Percentiles rank a stretch among this genome's conserved stretches.
These are phyloP conservation scores for Ailanthus altissimus DNA, from an alignment of 345 rosid species.

Conservation along the genomic window DNA sequence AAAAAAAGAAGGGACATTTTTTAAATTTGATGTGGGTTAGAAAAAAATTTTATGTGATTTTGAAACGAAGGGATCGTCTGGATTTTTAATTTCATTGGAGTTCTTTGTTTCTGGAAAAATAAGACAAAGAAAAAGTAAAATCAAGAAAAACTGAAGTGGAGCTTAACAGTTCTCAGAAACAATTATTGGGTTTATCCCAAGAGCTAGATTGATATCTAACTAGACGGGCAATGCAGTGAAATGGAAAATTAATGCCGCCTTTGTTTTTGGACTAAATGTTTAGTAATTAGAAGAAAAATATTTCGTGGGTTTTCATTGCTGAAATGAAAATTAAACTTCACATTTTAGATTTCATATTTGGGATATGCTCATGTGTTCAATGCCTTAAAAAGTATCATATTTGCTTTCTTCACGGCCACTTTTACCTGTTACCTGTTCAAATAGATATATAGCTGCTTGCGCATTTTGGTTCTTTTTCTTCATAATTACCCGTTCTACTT, in stretches of 20 bases:
- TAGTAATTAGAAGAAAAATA: not conserved
- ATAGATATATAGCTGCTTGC: not conserved
- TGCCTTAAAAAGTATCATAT: not conserved
- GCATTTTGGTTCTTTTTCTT: not conserved
- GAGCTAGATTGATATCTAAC: not conserved
- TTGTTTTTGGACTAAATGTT: not conserved
- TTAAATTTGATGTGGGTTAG: not conserved
- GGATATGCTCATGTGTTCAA: not conserved
- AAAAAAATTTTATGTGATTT: not conserved
- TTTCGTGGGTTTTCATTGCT: not conserved
- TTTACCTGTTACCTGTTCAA: slow-evolving; percentile 7
- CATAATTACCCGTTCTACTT: not conserved
- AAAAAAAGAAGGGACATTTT: not conserved
- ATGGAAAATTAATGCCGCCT: no score
- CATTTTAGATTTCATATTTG: not conserved
- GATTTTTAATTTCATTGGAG: not conserved
- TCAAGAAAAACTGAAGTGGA: not conserved
- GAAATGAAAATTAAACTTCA: not conserved
- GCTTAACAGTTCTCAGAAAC: not conserved
- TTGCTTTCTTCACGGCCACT: not conserved
- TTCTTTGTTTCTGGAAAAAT: not conserved
- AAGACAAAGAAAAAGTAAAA: not conserved
- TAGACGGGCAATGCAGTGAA: no score
- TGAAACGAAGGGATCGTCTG: no score
- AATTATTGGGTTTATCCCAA: not conserved